Evolutionary conservation across 345 rosid species (phyloP), one percentile per base, ranked within the genome.

Genomic region (Mercurialis annua): DNA sequence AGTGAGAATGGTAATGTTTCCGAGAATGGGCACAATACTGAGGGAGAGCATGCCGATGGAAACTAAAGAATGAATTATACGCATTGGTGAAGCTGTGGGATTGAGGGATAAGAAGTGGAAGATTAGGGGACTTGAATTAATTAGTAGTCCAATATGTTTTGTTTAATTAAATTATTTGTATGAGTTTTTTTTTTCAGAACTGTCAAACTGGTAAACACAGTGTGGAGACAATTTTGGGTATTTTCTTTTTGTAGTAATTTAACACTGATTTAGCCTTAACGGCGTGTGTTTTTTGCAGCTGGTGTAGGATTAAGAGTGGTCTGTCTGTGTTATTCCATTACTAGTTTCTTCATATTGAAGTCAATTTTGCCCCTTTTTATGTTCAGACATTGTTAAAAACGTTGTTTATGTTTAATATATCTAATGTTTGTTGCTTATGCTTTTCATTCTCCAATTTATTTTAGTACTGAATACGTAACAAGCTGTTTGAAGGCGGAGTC

Each of bases 171-270:
- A 34, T 74, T 66, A 61, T 62, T 64, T 74, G 38, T 68, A 21
- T 8, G 68, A 67, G 50, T 68, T 70, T 69, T 67, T 68, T 70
- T 69, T 67, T 61, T 56, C 18, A 10, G 10, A 59, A 63, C 68
- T 63, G 24, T 62, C 48, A 17, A 56, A 27, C 42, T 46, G 67
- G 58, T 42, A 61, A 31, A 55, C 52, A 68, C 66, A 29, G 58
- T 73, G 57, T 65, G 73, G 77, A 74, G 68, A 70, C 70, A 83
- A 70, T 83, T 83, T 83, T 83, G 85, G 81, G 78, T 14, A 34
- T 20, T 40, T n/a, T n/a, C n/a, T n/a, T n/a, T n/a, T n/a, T n/a
- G 10, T 52, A 48, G 57, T 34, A 65, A 67, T 68, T 55, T 26
- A 59, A 30, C 62, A 52, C 33, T 71, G 55, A 57, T 71, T 44